These are phyloP conservation scores for Tolypocladium album DNA, from an alignment of 2,329 filamentous ascomycete genomes.

Conservation along the genomic window DNA sequence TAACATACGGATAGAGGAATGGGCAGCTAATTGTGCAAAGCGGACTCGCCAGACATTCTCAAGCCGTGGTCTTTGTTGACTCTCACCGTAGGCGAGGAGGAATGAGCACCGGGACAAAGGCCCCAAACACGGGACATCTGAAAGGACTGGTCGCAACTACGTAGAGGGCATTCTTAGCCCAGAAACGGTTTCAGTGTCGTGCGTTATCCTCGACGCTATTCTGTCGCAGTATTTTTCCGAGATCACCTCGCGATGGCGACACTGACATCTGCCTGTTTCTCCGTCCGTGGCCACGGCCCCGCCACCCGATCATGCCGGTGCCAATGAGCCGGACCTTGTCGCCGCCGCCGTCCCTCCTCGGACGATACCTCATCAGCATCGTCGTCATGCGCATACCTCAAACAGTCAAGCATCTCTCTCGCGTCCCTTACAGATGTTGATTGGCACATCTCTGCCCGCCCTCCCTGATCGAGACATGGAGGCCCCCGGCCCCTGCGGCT, in stretches of 20 bases:
- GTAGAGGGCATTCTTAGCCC: background rate
- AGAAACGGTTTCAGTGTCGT: background rate
- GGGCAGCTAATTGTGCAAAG: background rate
- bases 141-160: background rate
- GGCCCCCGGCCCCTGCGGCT: constrained; percentile 1
- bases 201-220: background rate
- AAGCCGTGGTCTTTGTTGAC: background rate
- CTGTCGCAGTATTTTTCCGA: background rate
- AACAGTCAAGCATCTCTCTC: background rate
- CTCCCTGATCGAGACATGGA: background rate
- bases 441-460: background rate
- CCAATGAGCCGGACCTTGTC: background rate
- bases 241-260: background rate
- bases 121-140: background rate
- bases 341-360: background rate
- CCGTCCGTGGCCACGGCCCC: background rate
- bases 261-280: background rate
- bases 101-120: background rate
- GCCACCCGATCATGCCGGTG: constrained; percentile 1
- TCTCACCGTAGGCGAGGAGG: background rate
- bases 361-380: background rate
- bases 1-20: background rate
- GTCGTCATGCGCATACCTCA: background rate
- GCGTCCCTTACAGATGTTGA: background rate
- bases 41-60: background rate